A percentile compares a stretch with the other conserved stretches of the same genome.
Evolutionary conservation across 2,329 filamentous ascomycete species (phyloP).

Genomic region (Colletotrichum lindemuthianum): DNA sequence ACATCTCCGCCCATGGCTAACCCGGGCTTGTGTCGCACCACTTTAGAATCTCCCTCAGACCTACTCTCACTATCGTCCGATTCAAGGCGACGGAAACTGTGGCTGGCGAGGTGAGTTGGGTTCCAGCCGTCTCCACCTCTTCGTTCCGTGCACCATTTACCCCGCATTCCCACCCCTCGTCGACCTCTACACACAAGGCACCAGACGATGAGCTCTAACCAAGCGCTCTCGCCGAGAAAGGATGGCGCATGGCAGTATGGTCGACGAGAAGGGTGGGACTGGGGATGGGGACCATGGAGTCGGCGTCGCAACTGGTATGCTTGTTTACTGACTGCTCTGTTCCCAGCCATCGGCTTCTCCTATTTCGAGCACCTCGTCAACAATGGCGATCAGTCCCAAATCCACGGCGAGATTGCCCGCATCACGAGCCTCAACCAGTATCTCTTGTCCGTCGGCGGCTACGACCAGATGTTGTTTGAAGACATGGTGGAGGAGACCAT

Average conservation of each 20-base stretch:
- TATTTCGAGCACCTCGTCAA: conserved; percentile 90
- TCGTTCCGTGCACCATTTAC: conserved; percentile 18
- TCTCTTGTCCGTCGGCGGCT: conserved; percentile 77
- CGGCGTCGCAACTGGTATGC: too few relatives aligned
- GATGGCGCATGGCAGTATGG: background rate
- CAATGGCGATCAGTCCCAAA: conserved; percentile 69
- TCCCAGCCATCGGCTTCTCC: conserved; percentile 84
- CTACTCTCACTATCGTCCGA: conserved; percentile 87
- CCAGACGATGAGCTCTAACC: too few relatives aligned
- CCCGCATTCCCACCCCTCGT: conserved; percentile 33
- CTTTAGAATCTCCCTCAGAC: conserved; percentile 79
- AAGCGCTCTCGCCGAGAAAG: background rate
- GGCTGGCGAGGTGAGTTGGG: conserved; percentile 89
- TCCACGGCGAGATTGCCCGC: conserved; percentile 77
- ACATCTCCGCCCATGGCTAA: conserved; percentile 24
- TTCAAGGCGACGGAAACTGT: conserved; percentile 94
- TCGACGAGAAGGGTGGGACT: background rate
- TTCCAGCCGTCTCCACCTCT: conserved; percentile 1
- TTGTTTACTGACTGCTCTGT: conserved; percentile 17
- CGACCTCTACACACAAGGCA: background rate
- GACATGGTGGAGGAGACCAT: conserved; percentile 85
- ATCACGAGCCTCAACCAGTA: conserved; percentile 77
- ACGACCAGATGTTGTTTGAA: conserved; percentile 76
- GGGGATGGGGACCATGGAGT: background rate
- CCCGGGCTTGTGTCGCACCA: conserved; percentile 7